Base-by-base conservation (phyloP, 2,329 filamentous ascomycete genomes). In the Phaeosphaeria sp. region DNA sequence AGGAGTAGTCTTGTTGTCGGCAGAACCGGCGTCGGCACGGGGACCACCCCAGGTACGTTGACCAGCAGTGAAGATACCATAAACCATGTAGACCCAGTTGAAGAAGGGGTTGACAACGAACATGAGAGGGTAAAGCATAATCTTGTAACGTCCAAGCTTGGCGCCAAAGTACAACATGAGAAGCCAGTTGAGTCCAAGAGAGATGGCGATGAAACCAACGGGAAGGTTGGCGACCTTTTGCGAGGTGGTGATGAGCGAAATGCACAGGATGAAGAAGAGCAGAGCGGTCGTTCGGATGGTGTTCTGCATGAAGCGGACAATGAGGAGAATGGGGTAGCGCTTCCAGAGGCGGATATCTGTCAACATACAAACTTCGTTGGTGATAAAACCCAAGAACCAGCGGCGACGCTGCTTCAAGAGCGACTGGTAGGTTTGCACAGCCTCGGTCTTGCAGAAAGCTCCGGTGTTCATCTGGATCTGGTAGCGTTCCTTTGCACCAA, bases 71-170 rank as follows among this genome's bases (percentile, higher is more conserved):
- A 96, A 95, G 67, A 97, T 96, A 45, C 93, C 93, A 76, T 97
- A 97, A 2, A 97, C 90, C 91, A 97, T 97, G 80, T 98, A 98
- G 57, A 92, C 86, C 94, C 94, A 98, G 78, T 98, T 98, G 84
- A 97, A 93, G 74, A 98, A 96, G 0, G 95, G 94, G 73, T 97
- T 98, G 62, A 97, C 77, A 47, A 97, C 80, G 74, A 97, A 98
- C 93, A 98, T 97, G 61, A 98, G 70, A 0, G 94, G 94, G 74
- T 98, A 98, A 6, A 98, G 83, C 89, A 92, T 94, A 61, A 96
- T 91, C 82, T 99, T 98, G 82, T 90, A 97, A 11, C 95, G 87
- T 59, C 89, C 89, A 49, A 98, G 85, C 78, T 92, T 93, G 54
- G 89, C 86, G 22, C 92, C 94, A 76, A 98, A 97, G 81, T 97